Evolutionary conservation across 805 yeast species (phyloP).

Genomic region (Candida jianshihensis): DNA sequence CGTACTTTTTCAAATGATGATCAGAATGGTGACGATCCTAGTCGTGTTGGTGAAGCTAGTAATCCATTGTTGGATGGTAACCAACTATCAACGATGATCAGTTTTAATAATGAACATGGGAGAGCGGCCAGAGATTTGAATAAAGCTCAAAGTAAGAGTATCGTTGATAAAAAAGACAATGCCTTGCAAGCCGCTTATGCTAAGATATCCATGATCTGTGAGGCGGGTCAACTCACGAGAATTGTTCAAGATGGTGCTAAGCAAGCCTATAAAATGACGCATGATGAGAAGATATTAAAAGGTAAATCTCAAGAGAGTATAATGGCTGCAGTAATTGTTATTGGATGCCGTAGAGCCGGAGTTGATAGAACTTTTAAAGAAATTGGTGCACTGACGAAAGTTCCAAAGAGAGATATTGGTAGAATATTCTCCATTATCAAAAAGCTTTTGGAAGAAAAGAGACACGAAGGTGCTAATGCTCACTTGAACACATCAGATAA

Average conservation of each 20-base stretch:
- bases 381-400: conserved; percentile 90
- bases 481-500: conserved; percentile 29
- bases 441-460: conserved; percentile 47
- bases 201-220: conserved; percentile 91
- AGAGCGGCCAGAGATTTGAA: conserved; percentile 83
- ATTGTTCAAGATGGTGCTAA: conserved; percentile 97
- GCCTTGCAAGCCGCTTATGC: conserved; percentile 85
- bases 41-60: conserved; percentile 98
- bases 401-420: conserved; percentile 91
- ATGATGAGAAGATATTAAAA: conserved; percentile 77
- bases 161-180: conserved; percentile 82
- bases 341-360: conserved; percentile 90
- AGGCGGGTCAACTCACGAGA: conserved; percentile 89
- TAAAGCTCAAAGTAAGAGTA: conserved; percentile 80
- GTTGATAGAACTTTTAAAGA: conserved; percentile 95
- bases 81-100: conserved; percentile 87
- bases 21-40: conserved; percentile 96
- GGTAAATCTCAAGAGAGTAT: conserved; percentile 91
- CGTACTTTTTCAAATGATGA: conserved; percentile 97
- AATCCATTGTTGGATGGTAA: conserved; percentile 88
- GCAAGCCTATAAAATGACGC: conserved; percentile 87
- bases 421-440: conserved; percentile 82
- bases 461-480: conserved; percentile 16
- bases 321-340: conserved; percentile 92
- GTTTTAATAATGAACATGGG: conserved; percentile 75